phyloP scores from a whole-genome alignment of 768 basidiomycete species.

The Daedaleopsis nitida region DNA sequence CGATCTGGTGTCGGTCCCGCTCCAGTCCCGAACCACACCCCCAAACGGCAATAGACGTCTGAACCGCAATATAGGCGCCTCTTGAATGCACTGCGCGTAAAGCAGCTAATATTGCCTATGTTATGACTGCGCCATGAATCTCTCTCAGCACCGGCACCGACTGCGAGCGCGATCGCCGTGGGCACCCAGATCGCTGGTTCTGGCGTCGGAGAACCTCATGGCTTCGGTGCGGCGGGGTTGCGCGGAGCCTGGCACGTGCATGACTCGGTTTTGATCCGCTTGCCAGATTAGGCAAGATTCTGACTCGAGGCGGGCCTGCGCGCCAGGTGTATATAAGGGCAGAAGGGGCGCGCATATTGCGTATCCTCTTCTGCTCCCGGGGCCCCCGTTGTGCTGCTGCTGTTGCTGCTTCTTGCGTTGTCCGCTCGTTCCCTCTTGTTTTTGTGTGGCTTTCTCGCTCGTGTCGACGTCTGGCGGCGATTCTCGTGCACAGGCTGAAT shows the following conservation, averaged over 20 bases:
- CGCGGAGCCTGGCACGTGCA: conserved; percentile 13
- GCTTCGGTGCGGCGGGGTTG: background rate
- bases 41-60: too few relatives aligned
- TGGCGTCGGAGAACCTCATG: background rate
- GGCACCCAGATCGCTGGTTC: background rate
- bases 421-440: background rate
- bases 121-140: background rate
- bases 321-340: conserved; percentile 6
- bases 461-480: background rate
- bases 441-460: background rate
- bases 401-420: background rate
- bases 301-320: conserved; percentile 14
- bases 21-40: too few relatives aligned
- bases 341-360: too few relatives aligned
- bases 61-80: too few relatives aligned
- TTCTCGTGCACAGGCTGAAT: too few relatives aligned
- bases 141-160: background rate
- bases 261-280: conserved; percentile 18
- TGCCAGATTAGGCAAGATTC: conserved; percentile 10
- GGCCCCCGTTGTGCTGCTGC: background rate
- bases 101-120: too few relatives aligned
- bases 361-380: too few relatives aligned
- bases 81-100: too few relatives aligned
- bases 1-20: too few relatives aligned
- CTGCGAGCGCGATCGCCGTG: background rate